Base-by-base conservation (phyloP, 495 filamentous ascomycete species). In the Physcia stellaris region DNA sequence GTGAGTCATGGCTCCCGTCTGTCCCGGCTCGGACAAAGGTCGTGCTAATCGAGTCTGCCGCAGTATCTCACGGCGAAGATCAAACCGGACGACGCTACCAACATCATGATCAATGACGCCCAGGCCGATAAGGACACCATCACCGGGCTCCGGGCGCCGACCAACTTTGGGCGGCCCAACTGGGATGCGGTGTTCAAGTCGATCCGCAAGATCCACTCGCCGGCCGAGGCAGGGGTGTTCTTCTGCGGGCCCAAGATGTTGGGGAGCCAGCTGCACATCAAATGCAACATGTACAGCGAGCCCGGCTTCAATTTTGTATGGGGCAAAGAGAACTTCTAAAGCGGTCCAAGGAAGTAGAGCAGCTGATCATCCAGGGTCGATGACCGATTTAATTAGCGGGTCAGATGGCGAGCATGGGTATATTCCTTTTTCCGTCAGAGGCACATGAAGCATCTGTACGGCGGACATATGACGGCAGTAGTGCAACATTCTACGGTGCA, bases 21-120 rank as follows among this genome's bases (percentile, higher is more conserved):
- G 12, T 41, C 30, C 29, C 11, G 21, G 23, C 30, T 34, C 15
- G 22, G n/a, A n/a, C n/a, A n/a, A n/a, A n/a, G n/a, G n/a, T n/a
- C n/a, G n/a, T n/a, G n/a, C 41, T 22, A 42, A 38, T 28, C 16
- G 29, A 13, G 11, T 17, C 26, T 26, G 7, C 22, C 11, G 32
- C 35, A 63, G 57, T 82, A 83, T 53, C 63, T 84, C 43, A 83
- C 79, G 5, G 73, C 73, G 38, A 82, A 80, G 61, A 83, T 83
- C 62, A 83, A 83, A 64, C 64, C 68, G 10, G 80, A 85, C 54
- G 80, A 83, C 48, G 79, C 79, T 26, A 81, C 77, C 7, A 83
- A 85, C 50, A 83, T 84, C 63, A 83, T 83, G 77, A 83, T 83
- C 62, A 81, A 85, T 58, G 80, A 84, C 45, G 79, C 77, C 38